These are phyloP conservation scores for Pythium insidiosum DNA, from an alignment of 352 stramenopile species.

Conservation along the genomic window DNA sequence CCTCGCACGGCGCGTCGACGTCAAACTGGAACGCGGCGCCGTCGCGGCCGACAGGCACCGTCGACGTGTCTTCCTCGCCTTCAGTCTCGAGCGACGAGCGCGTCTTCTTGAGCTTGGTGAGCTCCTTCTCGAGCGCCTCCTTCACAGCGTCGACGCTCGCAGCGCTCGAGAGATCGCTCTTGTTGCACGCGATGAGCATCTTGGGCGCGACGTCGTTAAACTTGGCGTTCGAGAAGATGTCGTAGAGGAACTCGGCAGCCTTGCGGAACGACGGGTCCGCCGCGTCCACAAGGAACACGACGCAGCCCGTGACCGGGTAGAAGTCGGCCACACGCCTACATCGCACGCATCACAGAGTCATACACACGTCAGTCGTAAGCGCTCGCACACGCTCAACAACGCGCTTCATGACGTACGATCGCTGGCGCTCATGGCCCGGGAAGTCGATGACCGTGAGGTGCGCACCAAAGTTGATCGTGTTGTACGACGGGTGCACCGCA, in stretches of 20 bases:
- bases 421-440: conserved; percentile 72
- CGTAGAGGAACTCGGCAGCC: conserved; percentile 80
- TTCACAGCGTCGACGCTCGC: conserved; percentile 41
- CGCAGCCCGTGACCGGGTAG: conserved; percentile 55
- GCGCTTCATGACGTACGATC: conserved; percentile 44
- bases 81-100: conserved; percentile 81
- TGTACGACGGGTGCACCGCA: conserved; percentile 54
- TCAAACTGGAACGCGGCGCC: conserved; percentile 67
- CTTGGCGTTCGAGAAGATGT: conserved; percentile 82
- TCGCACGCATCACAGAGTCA: neutral
- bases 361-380: too few species aligned
- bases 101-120: conserved; percentile 82
- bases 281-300: conserved; percentile 77
- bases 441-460: conserved; percentile 75
- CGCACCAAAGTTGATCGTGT: conserved; percentile 57
- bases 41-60: conserved; percentile 71
- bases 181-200: conserved; percentile 81
- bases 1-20: conserved; percentile 72
- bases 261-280: conserved; percentile 63
- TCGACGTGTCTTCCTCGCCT: conserved; percentile 56
- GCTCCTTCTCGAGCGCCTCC: conserved; percentile 66
- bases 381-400: too few species aligned
- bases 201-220: conserved; percentile 63
- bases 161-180: conserved; percentile 48
- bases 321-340: conserved; percentile 59